phyloP scores from a whole-genome alignment of 2,329 filamentous ascomycete genomes.

The Fusarium sp. region DNA sequence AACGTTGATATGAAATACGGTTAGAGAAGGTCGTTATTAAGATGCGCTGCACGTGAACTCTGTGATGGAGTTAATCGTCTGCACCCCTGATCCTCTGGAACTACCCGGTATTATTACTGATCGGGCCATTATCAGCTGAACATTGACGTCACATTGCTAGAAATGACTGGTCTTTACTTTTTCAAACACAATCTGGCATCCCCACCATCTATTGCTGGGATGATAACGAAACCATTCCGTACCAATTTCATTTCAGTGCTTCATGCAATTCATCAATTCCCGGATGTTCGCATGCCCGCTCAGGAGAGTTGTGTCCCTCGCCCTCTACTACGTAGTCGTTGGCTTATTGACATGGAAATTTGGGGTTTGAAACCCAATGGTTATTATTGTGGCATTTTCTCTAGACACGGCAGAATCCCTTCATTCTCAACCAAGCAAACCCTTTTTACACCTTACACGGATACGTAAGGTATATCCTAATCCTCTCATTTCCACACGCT shows the following conservation, averaged over 20 bases:
- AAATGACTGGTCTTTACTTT: slow-evolving; percentile 10
- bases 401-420: slow-evolving; percentile 2
- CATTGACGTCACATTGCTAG: slow-evolving; percentile 32
- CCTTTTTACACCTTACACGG: background rate
- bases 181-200: slow-evolving; percentile 12
- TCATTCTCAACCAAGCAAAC: too few relatives aligned
- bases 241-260: too few relatives aligned
- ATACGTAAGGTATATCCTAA: background rate
- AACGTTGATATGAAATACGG: background rate
- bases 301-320: too few relatives aligned
- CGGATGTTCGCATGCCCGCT: too few relatives aligned
- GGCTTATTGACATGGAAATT: too few relatives aligned
- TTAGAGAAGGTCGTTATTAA: background rate
- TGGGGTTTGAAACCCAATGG: too few relatives aligned
- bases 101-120: background rate
- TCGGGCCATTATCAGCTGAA: background rate
- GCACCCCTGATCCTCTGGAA: slow-evolving; percentile 9
- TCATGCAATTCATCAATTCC: too few relatives aligned
- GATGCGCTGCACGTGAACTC: background rate
- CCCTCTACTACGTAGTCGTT: too few relatives aligned
- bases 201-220: too few relatives aligned
- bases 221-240: too few relatives aligned
- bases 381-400: too few relatives aligned
- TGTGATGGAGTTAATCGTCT: background rate
- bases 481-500: background rate